Evolutionary conservation across 2,329 filamentous ascomycete species (phyloP).

Genomic region (Teratosphaeriaceae sp.): DNA sequence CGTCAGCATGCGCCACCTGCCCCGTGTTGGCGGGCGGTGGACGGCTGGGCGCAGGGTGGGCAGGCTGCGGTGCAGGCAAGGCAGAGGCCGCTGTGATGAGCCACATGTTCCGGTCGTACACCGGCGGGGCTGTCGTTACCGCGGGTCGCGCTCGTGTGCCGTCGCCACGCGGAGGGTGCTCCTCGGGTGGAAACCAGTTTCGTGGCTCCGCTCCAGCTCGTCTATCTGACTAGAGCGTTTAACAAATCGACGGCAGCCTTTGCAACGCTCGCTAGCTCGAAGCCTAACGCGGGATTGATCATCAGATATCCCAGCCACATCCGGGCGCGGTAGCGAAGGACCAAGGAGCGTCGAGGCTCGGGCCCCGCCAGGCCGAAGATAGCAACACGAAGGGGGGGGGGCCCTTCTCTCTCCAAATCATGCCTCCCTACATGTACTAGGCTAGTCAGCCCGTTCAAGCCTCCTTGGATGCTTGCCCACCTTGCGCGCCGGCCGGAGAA

Average conservation of each 20-base stretch:
- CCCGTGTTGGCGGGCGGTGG: neutral
- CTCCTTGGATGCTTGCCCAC: neutral
- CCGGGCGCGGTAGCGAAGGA: neutral
- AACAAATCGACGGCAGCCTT: too few relatives aligned
- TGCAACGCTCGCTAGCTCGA: neutral
- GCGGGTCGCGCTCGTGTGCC: too few relatives aligned
- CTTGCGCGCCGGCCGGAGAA: conserved; percentile 1
- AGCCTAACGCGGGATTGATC: neutral
- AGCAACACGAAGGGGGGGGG: neutral
- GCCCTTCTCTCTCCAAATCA: neutral
- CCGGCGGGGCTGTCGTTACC: neutral
- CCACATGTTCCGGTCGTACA: conserved; percentile 3
- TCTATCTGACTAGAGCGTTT: neutral
- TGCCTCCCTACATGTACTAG: too few relatives aligned
- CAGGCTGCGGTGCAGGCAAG: neutral
- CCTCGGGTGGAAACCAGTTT: neutral
- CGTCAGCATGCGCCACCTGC: conserved; percentile 2
- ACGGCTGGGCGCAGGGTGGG: neutral
- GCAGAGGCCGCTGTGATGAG: too few relatives aligned
- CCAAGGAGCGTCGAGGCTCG: neutral
- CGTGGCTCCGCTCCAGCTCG: neutral
- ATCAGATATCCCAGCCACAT: neutral
- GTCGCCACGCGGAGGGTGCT: neutral
- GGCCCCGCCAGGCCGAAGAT: neutral
- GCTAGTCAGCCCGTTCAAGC: neutral